Evolutionary conservation across 1,284 basidiomycete species (phyloP).

Genomic region (Mycena citricolor): DNA sequence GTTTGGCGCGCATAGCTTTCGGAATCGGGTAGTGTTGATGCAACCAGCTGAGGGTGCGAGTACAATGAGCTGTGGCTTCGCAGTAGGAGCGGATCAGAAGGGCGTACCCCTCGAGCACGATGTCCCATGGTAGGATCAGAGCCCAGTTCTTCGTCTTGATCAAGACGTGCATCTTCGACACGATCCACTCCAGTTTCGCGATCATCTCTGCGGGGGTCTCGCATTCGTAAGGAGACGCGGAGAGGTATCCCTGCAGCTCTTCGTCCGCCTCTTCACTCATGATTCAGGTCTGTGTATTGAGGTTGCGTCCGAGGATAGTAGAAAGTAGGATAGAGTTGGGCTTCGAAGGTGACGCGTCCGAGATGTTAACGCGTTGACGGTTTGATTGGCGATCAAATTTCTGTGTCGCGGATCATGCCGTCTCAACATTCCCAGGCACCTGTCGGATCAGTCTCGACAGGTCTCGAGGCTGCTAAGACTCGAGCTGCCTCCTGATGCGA

Average conservation of each 20-base stretch:
- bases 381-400: no score
- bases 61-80: constrained; percentile 6
- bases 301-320: no score
- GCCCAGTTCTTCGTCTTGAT: constrained; percentile 78
- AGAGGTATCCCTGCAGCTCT: constrained; percentile 56
- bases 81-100: no score
- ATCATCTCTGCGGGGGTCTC: constrained; percentile 67
- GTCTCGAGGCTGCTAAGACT: no score
- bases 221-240: neutral
- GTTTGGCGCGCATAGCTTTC: constrained; percentile 71
- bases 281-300: no score
- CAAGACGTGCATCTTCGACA: constrained; percentile 71
- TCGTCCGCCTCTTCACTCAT: constrained; percentile 9
- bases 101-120: constrained; percentile 69
- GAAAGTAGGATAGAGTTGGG: neutral
- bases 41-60: constrained; percentile 66
- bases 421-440: no score
- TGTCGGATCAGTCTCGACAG: no score
- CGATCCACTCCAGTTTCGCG: constrained; percentile 68
- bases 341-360: neutral
- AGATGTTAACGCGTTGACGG: no score
- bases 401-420: no score
- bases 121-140: constrained; percentile 67
- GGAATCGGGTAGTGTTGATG: constrained; percentile 80
- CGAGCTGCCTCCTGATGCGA: no score